These are phyloP conservation scores for Camellia japonica DNA, from an alignment of 148 eudicot species.

Conservation along the genomic window DNA sequence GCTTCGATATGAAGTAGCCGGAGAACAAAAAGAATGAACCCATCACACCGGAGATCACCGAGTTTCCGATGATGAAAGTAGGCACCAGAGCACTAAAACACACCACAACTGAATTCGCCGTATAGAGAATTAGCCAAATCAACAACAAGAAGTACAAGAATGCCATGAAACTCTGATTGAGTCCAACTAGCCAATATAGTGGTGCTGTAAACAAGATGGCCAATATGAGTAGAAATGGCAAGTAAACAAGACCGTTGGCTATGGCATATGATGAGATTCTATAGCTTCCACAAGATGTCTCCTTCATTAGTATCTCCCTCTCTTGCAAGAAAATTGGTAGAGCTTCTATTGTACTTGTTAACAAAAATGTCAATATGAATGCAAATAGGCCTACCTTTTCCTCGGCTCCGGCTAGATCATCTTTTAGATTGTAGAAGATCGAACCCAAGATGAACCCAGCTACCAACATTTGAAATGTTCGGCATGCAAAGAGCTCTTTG, in stretches of 20 bases:
- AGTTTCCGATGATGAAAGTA: constrained; percentile 90
- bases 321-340: constrained; percentile 92
- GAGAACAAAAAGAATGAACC: constrained; percentile 93
- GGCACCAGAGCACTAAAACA: constrained; percentile 95
- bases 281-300: constrained; percentile 86
- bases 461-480: constrained; percentile 72
- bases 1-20: constrained; percentile 86
- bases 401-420: constrained; percentile 65
- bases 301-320: constrained; percentile 90
- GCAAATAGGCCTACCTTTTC: constrained; percentile 95
- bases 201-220: constrained; percentile 72
- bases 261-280: constrained; percentile 85
- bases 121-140: constrained; percentile 91
- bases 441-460: constrained; percentile 86
- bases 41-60: constrained; percentile 82
- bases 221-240: constrained; percentile 73
- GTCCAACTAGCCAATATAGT: constrained; percentile 85
- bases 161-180: constrained; percentile 52
- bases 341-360: constrained; percentile 85
- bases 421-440: constrained; percentile 65
- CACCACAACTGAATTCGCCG: constrained; percentile 92
- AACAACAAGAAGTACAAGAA: constrained; percentile 66
- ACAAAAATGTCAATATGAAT: constrained; percentile 75
- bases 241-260: constrained; percentile 84
- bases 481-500: constrained; percentile 77